Conservation (phyloP, 202 grass and related monocot species). For the Dendrocalamus latiflorus region DNA sequence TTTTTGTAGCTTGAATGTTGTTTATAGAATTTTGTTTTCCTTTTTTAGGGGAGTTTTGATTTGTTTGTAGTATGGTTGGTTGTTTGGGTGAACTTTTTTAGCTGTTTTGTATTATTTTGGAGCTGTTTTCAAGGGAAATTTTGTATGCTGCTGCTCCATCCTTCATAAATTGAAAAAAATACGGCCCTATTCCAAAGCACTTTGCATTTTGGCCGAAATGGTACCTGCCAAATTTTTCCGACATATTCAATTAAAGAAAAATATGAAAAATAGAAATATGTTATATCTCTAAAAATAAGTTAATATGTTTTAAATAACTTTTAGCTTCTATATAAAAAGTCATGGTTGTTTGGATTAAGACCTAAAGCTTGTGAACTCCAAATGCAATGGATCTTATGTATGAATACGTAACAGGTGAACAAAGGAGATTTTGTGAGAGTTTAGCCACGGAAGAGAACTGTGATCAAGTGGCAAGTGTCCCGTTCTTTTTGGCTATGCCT, state of each 20-base stretch:
- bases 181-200: no score
- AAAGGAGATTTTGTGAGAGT: not conserved
- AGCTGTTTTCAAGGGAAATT: no score
- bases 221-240: no score
- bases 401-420: not conserved
- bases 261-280: no score
- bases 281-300: no score
- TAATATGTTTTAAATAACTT: no score
- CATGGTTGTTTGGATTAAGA: no score
- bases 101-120: conserved; percentile 6
- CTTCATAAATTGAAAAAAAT: not conserved
- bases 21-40: conserved; percentile 3
- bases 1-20: not conserved
- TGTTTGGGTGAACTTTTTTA: not conserved
- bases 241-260: no score
- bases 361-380: not conserved
- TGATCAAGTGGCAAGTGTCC: not conserved
- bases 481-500: no score
- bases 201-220: no score
- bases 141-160: not conserved
- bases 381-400: not conserved
- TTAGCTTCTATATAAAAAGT: no score
- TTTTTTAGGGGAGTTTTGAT: not conserved
- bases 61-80: not conserved
- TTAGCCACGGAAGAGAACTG: not conserved